These are phyloP conservation scores for Thinopyrum elongatum DNA, from an alignment of 176 grass and related monocot genomes.

Conservation along the genomic window DNA sequence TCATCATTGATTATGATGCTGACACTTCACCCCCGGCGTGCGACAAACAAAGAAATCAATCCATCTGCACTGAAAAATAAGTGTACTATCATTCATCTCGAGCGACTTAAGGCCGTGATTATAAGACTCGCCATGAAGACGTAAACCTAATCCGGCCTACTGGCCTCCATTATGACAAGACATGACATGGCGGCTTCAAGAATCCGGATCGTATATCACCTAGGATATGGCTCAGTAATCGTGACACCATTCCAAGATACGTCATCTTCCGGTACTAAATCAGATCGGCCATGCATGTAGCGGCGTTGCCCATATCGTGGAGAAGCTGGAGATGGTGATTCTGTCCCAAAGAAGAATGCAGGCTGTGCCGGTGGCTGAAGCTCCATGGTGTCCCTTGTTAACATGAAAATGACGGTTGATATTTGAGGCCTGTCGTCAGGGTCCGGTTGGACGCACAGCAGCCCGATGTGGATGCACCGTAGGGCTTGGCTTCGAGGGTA, in stretches of 20 bases:
- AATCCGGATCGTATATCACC: neutral
- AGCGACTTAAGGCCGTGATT: too few species aligned
- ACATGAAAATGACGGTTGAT: constrained; percentile 44
- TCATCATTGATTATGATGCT: too few species aligned
- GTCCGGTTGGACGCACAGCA: constrained; percentile 52
- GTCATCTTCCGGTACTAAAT: neutral
- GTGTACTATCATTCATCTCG: too few species aligned
- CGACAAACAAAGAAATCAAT: too few species aligned
- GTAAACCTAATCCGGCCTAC: too few species aligned
- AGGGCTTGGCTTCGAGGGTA: constrained; percentile 12
- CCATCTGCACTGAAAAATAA: too few species aligned
- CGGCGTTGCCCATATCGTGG: neutral
- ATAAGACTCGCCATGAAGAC: too few species aligned
- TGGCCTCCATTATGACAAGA: too few species aligned
- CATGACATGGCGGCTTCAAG: too few species aligned
- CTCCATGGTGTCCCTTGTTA: constrained; percentile 43
- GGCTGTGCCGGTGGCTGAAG: constrained; percentile 38
- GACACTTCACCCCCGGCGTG: too few species aligned
- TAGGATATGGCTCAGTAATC: constrained; percentile 30
- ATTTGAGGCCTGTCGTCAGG: constrained; percentile 52
- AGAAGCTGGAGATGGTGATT: neutral
- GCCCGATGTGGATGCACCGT: constrained; percentile 48
- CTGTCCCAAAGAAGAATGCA: constrained; percentile 35
- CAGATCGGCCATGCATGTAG: neutral
- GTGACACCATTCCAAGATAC: constrained; percentile 35